Evolutionary conservation across 192 early-diverging fungal species (phyloP), one percentile per base, ranked within the genome.

Genomic region (Coemansia sp.): DNA sequence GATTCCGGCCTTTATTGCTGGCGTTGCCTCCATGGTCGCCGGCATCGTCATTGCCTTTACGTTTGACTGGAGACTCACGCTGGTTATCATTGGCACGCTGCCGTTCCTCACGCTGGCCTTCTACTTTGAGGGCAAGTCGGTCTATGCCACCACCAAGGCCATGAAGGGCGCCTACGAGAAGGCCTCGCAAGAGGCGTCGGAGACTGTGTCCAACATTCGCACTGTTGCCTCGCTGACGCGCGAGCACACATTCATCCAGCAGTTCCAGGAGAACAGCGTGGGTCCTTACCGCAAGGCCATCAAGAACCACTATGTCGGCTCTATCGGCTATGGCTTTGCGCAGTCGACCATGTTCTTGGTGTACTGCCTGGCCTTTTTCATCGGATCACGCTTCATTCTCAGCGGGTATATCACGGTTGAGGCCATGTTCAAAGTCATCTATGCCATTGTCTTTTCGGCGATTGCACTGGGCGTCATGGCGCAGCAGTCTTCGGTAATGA

Each of bases 171-270:
- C 90, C 1, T 93, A 95, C 79, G 90, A 92, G 65, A 67, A 83
- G 31, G 87, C 89, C 16, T 92, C 90, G 60, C 88, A 94, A 74
- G 86, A 92, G 60, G 92, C 94, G 24, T 84, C 86, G 67, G 93
- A 97, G 78, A 90, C 93, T 5, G 90, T 96, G 33, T 74, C 85
- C 18, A 89, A 91, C 59, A 90, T 97, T 28, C 91, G 92, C 48
- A 97, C 95, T 1, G 91, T 97, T 23, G 86, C 90, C 33, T 83
- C 93, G 6, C 83, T 97, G 33, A 90, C 86, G 14, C 86, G 88
- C 46, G 88, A 95, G 71, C 68, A 77, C 20, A 71, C 74, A 23
- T 96, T 98, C 69, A 86, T 88, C 60, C 60, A 76, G 16, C 79
- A 82, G 43, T 97, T 90, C 66, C 62, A 71, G 20, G 71, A 72